A percentile compares a stretch with the other conserved stretches of the same genome.
These are phyloP conservation scores for Manihot esculenta DNA, from an alignment of 441 rosid species.

Conservation along the genomic window DNA sequence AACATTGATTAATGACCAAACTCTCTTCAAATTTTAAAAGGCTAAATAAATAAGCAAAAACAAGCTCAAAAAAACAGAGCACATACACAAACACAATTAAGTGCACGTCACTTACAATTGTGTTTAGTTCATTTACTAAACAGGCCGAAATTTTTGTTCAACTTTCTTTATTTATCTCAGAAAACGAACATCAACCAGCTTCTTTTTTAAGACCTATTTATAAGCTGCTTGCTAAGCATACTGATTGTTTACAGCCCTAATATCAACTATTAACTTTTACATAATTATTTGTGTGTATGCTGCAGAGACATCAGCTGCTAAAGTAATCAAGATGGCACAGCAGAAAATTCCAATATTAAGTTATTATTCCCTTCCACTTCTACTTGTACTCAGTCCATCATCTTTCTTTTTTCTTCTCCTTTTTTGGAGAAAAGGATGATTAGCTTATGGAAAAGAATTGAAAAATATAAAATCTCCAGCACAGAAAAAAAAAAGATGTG, in stretches of 20 bases:
- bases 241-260: background rate
- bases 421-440: background rate
- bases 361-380: background rate
- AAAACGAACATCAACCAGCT: background rate
- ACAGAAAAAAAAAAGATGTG: background rate
- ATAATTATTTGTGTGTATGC: background rate
- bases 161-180: background rate
- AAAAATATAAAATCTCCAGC: background rate
- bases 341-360: background rate
- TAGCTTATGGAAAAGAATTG: background rate
- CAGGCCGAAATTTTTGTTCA: background rate
- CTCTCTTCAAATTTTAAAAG: background rate
- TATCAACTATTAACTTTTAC: background rate
- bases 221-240: background rate
- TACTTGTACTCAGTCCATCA: background rate
- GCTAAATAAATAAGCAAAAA: background rate
- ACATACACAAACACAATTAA: background rate
- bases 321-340: background rate
- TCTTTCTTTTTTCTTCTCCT: background rate
- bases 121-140: background rate
- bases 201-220: background rate
- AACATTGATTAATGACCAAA: no score
- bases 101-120: no score
- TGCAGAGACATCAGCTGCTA: no score
- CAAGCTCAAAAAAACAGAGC: background rate